Percentiles rank a stretch among this genome's conserved stretches.
phyloP scores from a whole-genome alignment of 208 protist species.

The Phytomonas francai region DNA sequence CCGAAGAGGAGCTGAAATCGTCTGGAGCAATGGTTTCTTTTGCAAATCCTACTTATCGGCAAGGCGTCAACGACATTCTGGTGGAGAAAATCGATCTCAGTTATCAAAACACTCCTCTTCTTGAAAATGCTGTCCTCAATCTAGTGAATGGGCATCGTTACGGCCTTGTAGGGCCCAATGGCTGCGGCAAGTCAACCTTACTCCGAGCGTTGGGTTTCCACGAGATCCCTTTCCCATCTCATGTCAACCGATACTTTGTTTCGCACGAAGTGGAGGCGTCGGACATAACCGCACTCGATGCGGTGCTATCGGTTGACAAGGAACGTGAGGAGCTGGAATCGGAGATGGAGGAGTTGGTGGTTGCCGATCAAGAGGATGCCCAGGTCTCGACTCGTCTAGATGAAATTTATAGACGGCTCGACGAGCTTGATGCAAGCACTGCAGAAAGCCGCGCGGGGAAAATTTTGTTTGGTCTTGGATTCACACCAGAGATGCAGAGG shows the following conservation, averaged over 20 bases:
- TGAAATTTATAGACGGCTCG: conserved; percentile 90
- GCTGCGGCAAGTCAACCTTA: conserved; percentile 91
- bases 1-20: conserved; percentile 19
- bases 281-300: conserved; percentile 77
- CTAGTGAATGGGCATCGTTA: conserved; percentile 80
- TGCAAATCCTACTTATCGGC: conserved; percentile 71
- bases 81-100: conserved; percentile 87
- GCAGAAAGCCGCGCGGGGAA: conserved; percentile 76
- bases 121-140: conserved; percentile 84
- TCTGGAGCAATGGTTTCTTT: conserved; percentile 84
- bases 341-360: conserved; percentile 77
- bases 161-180: conserved; percentile 87
- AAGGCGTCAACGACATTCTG: conserved; percentile 81
- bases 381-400: conserved; percentile 65
- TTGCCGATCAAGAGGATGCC: conserved; percentile 74
- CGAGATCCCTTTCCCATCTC: conserved; percentile 89
- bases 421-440: conserved; percentile 89
- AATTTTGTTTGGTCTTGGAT: conserved; percentile 95
- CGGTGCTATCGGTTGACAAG: conserved; percentile 76
- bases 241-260: conserved; percentile 95
- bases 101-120: conserved; percentile 76
- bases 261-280: conserved; percentile 94
- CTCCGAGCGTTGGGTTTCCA: conserved; percentile 77
- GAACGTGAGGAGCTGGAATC: conserved; percentile 71
- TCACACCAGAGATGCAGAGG: conserved; percentile 79